These are phyloP conservation scores for Lasiodiplodia sp. DNA, from an alignment of 2,329 filamentous ascomycete species.

Conservation along the genomic window DNA sequence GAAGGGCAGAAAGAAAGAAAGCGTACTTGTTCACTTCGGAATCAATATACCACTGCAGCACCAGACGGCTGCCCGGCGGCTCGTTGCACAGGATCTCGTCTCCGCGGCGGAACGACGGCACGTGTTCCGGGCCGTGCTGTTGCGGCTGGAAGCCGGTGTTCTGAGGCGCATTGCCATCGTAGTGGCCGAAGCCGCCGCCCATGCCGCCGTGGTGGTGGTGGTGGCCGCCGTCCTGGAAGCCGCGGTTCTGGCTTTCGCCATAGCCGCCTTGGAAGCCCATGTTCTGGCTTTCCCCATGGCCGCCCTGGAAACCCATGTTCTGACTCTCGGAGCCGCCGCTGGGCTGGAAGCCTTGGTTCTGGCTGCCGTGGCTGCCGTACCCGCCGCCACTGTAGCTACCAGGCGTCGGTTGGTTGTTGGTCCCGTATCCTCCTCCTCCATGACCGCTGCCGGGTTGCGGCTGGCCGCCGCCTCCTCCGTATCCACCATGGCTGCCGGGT, in stretches of 20 bases:
- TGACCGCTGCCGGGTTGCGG: too few species aligned
- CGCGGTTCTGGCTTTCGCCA: too few species aligned
- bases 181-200: too few species aligned
- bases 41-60: not conserved
- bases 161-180: not conserved
- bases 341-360: too few species aligned
- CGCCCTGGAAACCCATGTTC: not conserved
- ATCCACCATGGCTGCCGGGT: not conserved
- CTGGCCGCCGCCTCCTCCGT: not conserved
- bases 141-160: too few species aligned
- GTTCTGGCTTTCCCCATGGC: not conserved
- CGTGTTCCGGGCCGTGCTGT: not conserved
- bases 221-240: too few species aligned
- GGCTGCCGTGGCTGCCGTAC: not conserved
- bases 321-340: not conserved
- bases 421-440: too few species aligned
- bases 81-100: not conserved
- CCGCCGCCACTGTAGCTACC: too few species aligned
- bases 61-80: not conserved
- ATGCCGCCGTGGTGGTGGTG: too few species aligned
- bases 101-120: not conserved
- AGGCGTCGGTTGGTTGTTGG: too few species aligned
- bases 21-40: not conserved
- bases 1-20: not conserved
- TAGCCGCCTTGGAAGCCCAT: not conserved